Evolutionary conservation across 2,329 filamentous ascomycete genomes (phyloP).

Genomic region (Amphichorda felina): DNA sequence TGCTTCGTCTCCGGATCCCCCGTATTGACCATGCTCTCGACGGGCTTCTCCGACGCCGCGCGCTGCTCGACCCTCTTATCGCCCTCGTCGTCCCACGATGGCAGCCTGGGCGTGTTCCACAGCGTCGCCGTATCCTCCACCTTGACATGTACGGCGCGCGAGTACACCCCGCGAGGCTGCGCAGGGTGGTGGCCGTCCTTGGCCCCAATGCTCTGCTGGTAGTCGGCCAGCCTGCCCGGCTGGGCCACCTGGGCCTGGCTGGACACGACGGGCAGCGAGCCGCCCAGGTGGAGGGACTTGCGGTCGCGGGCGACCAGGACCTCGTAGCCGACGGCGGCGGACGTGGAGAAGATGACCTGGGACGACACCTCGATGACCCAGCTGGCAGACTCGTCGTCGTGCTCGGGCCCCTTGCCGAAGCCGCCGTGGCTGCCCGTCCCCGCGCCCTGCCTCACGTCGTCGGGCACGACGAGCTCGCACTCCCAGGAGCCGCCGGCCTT

Average conservation of each 20-base stretch:
- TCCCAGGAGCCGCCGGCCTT: conserved; percentile 87
- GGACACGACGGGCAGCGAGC: conserved; percentile 31
- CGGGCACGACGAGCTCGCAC: conserved; percentile 68
- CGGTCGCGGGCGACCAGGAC: conserved; percentile 76
- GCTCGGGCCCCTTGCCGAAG: conserved; percentile 31
- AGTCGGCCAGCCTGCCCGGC: conserved; percentile 63
- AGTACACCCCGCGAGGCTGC: conserved; percentile 69
- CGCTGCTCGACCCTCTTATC: conserved; percentile 13
- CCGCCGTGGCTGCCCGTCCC: conserved; percentile 30
- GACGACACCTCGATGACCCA: conserved; percentile 91
- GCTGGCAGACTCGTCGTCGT: conserved; percentile 47
- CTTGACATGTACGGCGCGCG: conserved; percentile 62
- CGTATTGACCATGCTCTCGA: conserved; percentile 20
- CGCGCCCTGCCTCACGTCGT: conserved; percentile 59
- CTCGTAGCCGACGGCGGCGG: conserved; percentile 81
- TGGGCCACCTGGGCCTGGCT: conserved; percentile 36
- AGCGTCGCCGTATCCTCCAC: conserved; percentile 82
- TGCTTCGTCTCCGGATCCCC: conserved; percentile 15
- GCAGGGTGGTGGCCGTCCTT: conserved; percentile 47
- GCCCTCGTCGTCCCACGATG: conserved; percentile 43
- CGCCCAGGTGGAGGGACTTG: conserved; percentile 61
- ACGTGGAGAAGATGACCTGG: conserved; percentile 87
- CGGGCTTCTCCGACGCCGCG: conserved; percentile 15
- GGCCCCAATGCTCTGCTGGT: conserved; percentile 46
- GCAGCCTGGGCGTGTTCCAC: conserved; percentile 86